Conservation (phyloP, 768 basidiomycete species). For the Boletus rufocinnamomeus region DNA sequence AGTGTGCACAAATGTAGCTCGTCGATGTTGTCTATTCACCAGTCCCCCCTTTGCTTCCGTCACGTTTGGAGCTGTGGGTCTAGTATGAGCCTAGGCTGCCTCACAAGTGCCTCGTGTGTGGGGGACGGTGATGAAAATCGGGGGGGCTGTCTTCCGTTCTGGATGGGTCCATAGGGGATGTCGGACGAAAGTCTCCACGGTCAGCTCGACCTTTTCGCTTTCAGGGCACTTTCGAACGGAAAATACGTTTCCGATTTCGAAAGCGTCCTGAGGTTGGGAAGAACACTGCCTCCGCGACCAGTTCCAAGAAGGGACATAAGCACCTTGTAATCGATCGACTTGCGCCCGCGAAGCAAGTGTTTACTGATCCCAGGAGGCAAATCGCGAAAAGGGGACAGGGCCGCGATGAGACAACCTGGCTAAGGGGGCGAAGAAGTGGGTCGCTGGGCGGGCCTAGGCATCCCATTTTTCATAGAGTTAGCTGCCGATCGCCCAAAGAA, state of each 20-base stretch:
- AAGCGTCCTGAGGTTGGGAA: slow-evolving; percentile 8
- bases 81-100: slow-evolving; percentile 13
- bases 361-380: neutral
- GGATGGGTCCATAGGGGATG: slow-evolving; percentile 1
- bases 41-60: neutral
- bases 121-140: slow-evolving; percentile 1
- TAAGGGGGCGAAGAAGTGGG: slow-evolving; percentile 6
- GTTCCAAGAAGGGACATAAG: neutral
- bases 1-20: neutral
- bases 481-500: slow-evolving; percentile 18
- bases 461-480: slow-evolving; percentile 1
- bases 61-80: slow-evolving; percentile 2
- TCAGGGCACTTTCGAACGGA: neutral
- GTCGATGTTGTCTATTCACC: neutral
- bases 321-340: slow-evolving; percentile 1
- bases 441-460: neutral
- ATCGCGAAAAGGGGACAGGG: neutral
- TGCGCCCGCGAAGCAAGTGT: slow-evolving; percentile 3
- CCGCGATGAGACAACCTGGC: slow-evolving; percentile 2
- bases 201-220: neutral
- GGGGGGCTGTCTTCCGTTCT: slow-evolving; percentile 1
- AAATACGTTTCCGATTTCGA: neutral
- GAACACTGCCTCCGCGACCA: slow-evolving; percentile 3
- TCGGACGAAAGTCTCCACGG: neutral
- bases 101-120: slow-evolving; percentile 27